Percentiles rank a stretch among this genome's conserved stretches.
Conservation (phyloP, 1,139 yeast genomes). For the Kluyveromyces sp. region DNA sequence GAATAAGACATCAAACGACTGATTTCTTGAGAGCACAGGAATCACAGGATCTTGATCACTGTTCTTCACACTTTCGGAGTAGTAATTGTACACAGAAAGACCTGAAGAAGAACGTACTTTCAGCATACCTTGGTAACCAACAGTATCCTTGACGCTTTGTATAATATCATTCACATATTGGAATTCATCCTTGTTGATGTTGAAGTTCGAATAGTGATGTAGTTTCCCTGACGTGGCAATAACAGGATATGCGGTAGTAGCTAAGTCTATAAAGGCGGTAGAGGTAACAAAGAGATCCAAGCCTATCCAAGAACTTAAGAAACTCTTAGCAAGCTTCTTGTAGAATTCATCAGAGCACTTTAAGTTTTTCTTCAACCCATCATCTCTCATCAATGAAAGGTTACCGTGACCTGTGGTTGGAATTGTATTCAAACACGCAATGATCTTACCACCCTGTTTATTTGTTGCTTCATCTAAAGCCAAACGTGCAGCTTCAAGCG, state of each 20-base stretch:
- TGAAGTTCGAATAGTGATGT: conserved; percentile 60
- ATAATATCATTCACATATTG: conserved; percentile 55
- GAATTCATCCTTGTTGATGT: conserved; percentile 62
- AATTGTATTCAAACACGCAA: conserved; percentile 56
- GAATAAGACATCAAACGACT: conserved; percentile 64
- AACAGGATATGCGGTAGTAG: conserved; percentile 63
- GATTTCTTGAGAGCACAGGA: conserved; percentile 59
- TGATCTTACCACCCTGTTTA: conserved; percentile 71
- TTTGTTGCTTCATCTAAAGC: conserved; percentile 51
- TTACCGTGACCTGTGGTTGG: conserved; percentile 86
- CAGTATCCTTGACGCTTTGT: conserved; percentile 36
- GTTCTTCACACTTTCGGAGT: conserved; percentile 41
- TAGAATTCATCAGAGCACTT: conserved; percentile 59
- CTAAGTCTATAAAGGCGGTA: conserved; percentile 59
- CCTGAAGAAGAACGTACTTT: conserved; percentile 88
- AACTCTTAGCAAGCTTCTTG: conserved; percentile 50
- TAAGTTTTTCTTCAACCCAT: conserved; percentile 53
- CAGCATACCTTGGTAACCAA: conserved; percentile 76
- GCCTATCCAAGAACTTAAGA: conserved; percentile 56
- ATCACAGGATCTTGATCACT: conserved; percentile 54
- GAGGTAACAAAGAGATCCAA: conserved; percentile 71
- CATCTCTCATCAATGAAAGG: conserved; percentile 46
- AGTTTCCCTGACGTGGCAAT: conserved; percentile 67
- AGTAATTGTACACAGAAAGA: conserved; percentile 71
- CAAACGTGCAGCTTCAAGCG: conserved; percentile 58